These are phyloP conservation scores for Willaertia magna DNA, from an alignment of 208 protist species.

Conservation along the genomic window DNA sequence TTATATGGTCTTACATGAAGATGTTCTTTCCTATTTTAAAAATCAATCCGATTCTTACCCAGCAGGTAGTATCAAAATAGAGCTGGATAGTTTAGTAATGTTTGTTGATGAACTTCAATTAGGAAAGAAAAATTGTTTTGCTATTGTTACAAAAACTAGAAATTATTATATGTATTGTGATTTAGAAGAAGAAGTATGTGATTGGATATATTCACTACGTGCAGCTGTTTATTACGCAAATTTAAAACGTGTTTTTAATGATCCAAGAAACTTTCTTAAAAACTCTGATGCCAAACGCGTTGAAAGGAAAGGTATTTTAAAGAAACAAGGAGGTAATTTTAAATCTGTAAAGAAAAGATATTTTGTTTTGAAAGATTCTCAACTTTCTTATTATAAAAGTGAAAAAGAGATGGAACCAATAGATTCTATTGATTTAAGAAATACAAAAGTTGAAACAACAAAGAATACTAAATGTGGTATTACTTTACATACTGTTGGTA, in stretches of 20 bases:
- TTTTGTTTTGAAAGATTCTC: neutral
- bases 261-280: conserved; percentile 1
- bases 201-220: neutral
- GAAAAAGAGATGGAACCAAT: conserved; percentile 6
- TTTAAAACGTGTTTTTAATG: neutral
- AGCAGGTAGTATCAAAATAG: neutral
- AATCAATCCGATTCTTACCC: neutral
- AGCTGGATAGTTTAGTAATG: neutral
- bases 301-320: neutral
- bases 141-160: neutral
- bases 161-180: neutral
- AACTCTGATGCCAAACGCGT: neutral
- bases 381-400: neutral
- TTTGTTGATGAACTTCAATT: conserved; percentile 4
- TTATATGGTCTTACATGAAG: neutral
- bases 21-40: neutral
- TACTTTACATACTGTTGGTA: neutral
- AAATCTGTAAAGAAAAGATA: neutral
- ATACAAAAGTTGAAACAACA: neutral
- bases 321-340: conserved; percentile 1
- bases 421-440: neutral
- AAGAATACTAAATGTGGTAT: neutral
- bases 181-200: neutral
- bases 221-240: neutral
- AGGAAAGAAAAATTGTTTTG: conserved; percentile 7